These are phyloP conservation scores for Pseudoneurospora amorphoporcata DNA, from an alignment of 495 filamentous ascomycete genomes.

Conservation along the genomic window DNA sequence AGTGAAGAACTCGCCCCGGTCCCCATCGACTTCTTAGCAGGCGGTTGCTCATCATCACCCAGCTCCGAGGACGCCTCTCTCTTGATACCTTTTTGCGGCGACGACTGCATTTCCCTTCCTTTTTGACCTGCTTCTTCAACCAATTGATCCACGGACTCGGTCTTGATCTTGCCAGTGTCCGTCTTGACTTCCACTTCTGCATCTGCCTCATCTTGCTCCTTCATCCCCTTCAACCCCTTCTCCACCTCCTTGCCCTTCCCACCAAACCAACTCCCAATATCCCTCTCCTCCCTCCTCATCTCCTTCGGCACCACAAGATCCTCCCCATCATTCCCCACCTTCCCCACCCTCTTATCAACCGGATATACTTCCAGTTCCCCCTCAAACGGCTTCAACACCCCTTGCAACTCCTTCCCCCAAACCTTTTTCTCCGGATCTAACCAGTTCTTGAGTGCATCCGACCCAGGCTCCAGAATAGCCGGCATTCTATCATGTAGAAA, in stretches of 20 bases:
- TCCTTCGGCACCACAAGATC: constrained; percentile 72
- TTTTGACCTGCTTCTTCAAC: constrained; percentile 10
- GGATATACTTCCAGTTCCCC: constrained; percentile 78
- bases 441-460: constrained; percentile 64
- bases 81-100: constrained; percentile 38
- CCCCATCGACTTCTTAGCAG: constrained; percentile 33
- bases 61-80: constrained; percentile 38
- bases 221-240: constrained; percentile 19
- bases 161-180: constrained; percentile 15
- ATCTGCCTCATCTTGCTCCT: not conserved
- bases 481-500: constrained; percentile 96
- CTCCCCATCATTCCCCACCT: constrained; percentile 86
- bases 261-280: constrained; percentile 88
- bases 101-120: constrained; percentile 1
- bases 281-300: constrained; percentile 77
- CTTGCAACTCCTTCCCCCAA: constrained; percentile 74
- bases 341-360: constrained; percentile 82
- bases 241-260: constrained; percentile 18
- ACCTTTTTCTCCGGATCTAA: constrained; percentile 58
- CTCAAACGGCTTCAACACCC: constrained; percentile 60
- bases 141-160: not conserved
- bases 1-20: constrained; percentile 5
- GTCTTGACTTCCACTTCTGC: constrained; percentile 18
- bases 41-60: constrained; percentile 28
- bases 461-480: constrained; percentile 72